These are phyloP conservation scores for Plantago major DNA, from an alignment of 257 asterid genomes.

Conservation along the genomic window DNA sequence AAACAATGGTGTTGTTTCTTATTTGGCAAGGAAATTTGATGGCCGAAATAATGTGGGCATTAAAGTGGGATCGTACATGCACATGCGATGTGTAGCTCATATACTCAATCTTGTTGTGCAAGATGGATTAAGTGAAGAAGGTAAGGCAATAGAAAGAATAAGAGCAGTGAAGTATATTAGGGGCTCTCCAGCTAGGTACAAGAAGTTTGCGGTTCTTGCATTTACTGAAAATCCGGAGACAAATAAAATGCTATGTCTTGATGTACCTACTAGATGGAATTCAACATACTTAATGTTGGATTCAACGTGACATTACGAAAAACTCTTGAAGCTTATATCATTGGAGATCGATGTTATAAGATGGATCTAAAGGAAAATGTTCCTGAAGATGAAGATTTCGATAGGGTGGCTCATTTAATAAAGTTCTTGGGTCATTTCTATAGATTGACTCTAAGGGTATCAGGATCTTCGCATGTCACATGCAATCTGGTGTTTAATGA, in stretches of 20 bases:
- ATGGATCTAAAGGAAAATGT: neutral
- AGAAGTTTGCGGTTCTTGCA: neutral
- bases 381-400: neutral
- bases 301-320: neutral
- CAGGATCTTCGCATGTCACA: neutral
- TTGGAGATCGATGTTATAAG: neutral
- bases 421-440: neutral
- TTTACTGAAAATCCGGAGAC: neutral
- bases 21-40: neutral
- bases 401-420: neutral
- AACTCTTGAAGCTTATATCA: neutral
- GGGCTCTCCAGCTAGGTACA: neutral
- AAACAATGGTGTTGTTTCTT: neutral
- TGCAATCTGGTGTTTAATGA: neutral
- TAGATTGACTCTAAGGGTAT: neutral
- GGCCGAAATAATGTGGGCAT: neutral
- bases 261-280: neutral
- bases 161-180: neutral
- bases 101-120: neutral
- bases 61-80: neutral
- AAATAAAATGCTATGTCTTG: neutral
- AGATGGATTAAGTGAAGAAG: neutral
- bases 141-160: neutral
- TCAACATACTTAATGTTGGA: neutral
- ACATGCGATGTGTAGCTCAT: neutral